These are phyloP conservation scores for Aspergillus aculeatus DNA, from an alignment of 2,329 filamentous ascomycete species.

Conservation along the genomic window DNA sequence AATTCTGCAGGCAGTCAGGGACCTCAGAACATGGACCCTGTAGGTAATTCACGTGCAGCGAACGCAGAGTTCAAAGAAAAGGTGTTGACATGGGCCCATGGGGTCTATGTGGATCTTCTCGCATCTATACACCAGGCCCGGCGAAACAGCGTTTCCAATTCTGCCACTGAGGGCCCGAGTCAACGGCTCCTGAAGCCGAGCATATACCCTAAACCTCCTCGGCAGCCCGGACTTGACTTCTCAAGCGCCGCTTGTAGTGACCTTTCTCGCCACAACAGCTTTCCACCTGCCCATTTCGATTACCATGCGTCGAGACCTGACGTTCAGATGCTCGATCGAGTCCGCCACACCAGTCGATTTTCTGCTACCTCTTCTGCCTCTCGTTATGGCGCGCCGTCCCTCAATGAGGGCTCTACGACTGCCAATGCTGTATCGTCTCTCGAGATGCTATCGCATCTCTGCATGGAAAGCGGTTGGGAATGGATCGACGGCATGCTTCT, in stretches of 20 bases:
- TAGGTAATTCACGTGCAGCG: slow-evolving; percentile 26
- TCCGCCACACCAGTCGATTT: slow-evolving; percentile 34
- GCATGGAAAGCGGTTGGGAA: slow-evolving; percentile 75
- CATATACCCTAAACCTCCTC: slow-evolving; percentile 62
- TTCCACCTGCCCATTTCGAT: slow-evolving; percentile 38
- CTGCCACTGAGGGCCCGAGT: slow-evolving; percentile 39
- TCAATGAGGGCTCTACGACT: slow-evolving; percentile 45
- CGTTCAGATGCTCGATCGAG: slow-evolving; percentile 28
- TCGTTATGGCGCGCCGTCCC: slow-evolving; percentile 32
- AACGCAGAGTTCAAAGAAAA: slow-evolving; percentile 65
- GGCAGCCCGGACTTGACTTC: slow-evolving; percentile 54
- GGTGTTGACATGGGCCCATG: slow-evolving; percentile 67
- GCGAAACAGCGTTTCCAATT: slow-evolving; percentile 50
- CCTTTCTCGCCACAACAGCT: slow-evolving; percentile 35
- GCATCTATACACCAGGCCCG: slow-evolving; percentile 59
- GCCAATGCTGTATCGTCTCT: slow-evolving; percentile 65
- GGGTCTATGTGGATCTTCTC: slow-evolving; percentile 69
- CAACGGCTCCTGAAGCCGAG: slow-evolving; percentile 52
- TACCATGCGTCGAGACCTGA: slow-evolving; percentile 27
- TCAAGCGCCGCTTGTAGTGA: slow-evolving; percentile 33
- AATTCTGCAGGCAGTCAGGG: slow-evolving; percentile 18
- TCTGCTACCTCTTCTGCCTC: slow-evolving; percentile 28
- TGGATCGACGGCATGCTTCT: slow-evolving; percentile 94
- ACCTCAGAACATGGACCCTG: slow-evolving; percentile 23
- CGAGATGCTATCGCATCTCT: slow-evolving; percentile 70